Base-by-base conservation (phyloP, 352 stramenopile genomes). In the Phytophthora pisi region DNA sequence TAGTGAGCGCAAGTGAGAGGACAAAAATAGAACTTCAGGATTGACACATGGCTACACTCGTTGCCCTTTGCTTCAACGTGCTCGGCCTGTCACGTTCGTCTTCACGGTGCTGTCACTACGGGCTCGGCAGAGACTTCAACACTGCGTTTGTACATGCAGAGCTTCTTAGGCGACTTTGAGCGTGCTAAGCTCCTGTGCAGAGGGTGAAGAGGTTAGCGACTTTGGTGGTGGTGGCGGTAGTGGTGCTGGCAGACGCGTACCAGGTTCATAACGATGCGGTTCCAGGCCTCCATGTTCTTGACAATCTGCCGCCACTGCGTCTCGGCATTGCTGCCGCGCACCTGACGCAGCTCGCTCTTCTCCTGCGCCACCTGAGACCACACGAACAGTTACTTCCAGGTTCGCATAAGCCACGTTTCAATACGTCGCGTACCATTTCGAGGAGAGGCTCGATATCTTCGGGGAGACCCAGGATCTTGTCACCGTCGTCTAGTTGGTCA, bases 201-300 rank as follows among this genome's bases (percentile, higher is more conserved):
- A 5, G 38, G 38, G 34, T 30, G 4, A 38, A 38, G 15, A 60
- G 42, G n/a, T 23, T 16, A n/a, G 7, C 1, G 49, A 63, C 18
- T 38, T 10, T 7, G 0, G 11, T 38, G 1, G 31, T 38, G 0
- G 0, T 13, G 7, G 26, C 2, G 26, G 26, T 28, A 28, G 26
- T 28, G 26, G 26, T 30, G 26, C 26, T 30, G 26, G 26, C 26
- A 13, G 2, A 47, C 47, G 56, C 57, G 47, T 66, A 92, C 87
- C 69, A 95, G 64, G 57, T 90, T 93, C 72, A 90, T 84, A 45
- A 95, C 72, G 58, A 95, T 93, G 68, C 87, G 85, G 68, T 92
- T 93, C 88, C 88, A 95, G 15, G 81, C 61, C 68, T 95, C 88
- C 86, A 95, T 95, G 71, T 81, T 90, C 77, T 91, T 91, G 23